A percentile compares a stretch with the other conserved stretches of the same genome.
Evolutionary conservation across 176 grass and related monocot genomes (phyloP).

Genomic region (Miscanthus lutarioriparius): DNA sequence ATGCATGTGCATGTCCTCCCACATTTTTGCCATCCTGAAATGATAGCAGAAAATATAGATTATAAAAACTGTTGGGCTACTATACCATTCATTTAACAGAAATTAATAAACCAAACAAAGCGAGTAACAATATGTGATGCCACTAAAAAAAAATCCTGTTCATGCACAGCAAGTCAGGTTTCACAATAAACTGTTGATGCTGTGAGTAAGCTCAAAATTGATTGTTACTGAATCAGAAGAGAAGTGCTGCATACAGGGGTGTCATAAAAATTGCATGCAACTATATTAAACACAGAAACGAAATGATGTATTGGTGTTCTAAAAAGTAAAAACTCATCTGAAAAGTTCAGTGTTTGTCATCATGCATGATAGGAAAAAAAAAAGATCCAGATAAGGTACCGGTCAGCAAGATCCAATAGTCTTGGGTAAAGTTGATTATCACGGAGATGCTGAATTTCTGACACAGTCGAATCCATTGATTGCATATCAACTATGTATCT

Average conservation of each 20-base stretch:
- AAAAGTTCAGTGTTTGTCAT: background rate
- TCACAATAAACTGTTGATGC: background rate
- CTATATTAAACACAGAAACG: background rate
- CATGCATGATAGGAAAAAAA: background rate
- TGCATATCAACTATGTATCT: constrained; percentile 97
- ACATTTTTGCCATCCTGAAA: constrained; percentile 96
- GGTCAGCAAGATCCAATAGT: constrained; percentile 75
- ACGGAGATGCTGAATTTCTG: constrained; percentile 90
- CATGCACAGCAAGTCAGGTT: background rate
- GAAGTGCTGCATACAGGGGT: background rate
- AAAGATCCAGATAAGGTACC: constrained; percentile 51
- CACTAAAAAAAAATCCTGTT: background rate
- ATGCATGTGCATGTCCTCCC: constrained; percentile 78
- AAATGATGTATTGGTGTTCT: constrained; percentile 18
- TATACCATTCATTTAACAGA: constrained; percentile 5
- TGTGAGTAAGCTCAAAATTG: background rate
- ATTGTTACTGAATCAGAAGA: background rate
- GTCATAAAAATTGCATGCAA: background rate
- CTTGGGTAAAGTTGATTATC: constrained; percentile 86
- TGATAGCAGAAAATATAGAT: constrained; percentile 35
- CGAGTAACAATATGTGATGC: background rate
- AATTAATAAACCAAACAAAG: constrained; percentile 9
- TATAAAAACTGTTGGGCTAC: background rate
- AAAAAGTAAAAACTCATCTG: background rate
- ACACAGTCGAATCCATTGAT: constrained; percentile 97